Evolutionary conservation across 192 early-diverging fungal genomes (phyloP).

Genomic region (Bifiguratus adelaidae): DNA sequence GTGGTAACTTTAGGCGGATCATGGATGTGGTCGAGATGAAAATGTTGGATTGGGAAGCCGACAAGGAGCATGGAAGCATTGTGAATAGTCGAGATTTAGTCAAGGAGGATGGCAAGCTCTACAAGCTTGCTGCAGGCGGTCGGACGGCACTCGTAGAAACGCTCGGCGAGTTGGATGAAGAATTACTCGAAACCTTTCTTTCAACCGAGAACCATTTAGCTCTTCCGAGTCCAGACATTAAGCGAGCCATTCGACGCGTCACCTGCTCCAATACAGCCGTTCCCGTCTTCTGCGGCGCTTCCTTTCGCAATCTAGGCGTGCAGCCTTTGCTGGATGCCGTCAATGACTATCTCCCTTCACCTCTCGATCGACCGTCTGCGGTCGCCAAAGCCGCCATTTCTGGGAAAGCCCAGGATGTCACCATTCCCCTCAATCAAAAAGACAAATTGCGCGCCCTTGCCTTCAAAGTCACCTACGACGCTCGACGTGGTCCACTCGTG

Average conservation of each 20-base stretch:
- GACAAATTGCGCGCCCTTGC: slow-evolving; percentile 77
- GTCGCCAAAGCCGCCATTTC: slow-evolving; percentile 36
- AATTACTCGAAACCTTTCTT: slow-evolving; percentile 78
- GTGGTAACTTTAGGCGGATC: slow-evolving; percentile 37
- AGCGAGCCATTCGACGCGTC: slow-evolving; percentile 54
- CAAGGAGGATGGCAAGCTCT: slow-evolving; percentile 16
- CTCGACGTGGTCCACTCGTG: slow-evolving; percentile 78
- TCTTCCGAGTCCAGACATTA: slow-evolving; percentile 49
- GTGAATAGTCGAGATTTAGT: slow-evolving; percentile 20
- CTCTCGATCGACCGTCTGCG: slow-evolving; percentile 53
- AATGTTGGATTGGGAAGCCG: slow-evolving; percentile 43
- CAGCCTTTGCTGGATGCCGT: slow-evolving; percentile 89
- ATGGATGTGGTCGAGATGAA: slow-evolving; percentile 69
- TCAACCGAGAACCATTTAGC: slow-evolving; percentile 64
- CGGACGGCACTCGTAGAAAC: slow-evolving; percentile 69
- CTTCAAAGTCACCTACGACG: slow-evolving; percentile 87
- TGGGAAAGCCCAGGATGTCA: slow-evolving; percentile 16
- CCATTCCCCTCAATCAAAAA: slow-evolving; percentile 30
- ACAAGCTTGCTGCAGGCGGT: slow-evolving; percentile 35
- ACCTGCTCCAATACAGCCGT: slow-evolving; percentile 59
- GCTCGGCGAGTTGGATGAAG: slow-evolving; percentile 73
- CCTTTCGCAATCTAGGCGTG: slow-evolving; percentile 85
- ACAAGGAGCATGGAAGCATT: slow-evolving; percentile 26
- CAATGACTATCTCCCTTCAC: slow-evolving; percentile 75
- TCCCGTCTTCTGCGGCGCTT: slow-evolving; percentile 82